Evolutionary conservation across 768 basidiomycete species (phyloP), one percentile per base, ranked within the genome.

Genomic region (Infundibulicybe gibba): DNA sequence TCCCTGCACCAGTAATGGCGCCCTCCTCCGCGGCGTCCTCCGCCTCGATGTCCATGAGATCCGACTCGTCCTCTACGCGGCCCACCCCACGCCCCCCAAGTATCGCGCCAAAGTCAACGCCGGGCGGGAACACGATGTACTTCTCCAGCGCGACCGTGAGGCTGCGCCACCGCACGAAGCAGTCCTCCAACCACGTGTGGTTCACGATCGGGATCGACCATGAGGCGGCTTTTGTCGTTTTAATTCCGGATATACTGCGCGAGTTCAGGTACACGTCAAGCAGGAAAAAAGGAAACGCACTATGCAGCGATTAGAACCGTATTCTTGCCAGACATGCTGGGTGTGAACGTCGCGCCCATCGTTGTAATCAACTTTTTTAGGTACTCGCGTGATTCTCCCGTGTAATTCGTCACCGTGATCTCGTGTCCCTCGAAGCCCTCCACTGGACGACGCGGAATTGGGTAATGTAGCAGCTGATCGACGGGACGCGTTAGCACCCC

Each of bases 141-240:
- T 83, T 84, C 42, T 81, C 79, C 14, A 73, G 63, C 1, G 77
- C 83, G 11, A 79, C 75, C 0, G 84, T 83, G 48, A 89, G 68
- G 31, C 76, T 73, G 40, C 77, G 76, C 93, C 94, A 97, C 43
- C 81, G 74, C 16, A 81, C 65, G 58, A 94, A 88, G 60, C 90
- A 94, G 51, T 94, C 90, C 58, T 97, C 94, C 3, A 97, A 72
- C 91, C 92, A 97, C 0, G 77, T 75, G 55, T 97, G 94, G 54
- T 93, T 95, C 10, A 94, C 86, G 48, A 94, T 72, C 0, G 91
- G 85, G 50, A 94, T 87, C 0, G 79, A 80, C 94, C 94, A 95
- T 0, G 79, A 69, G 6, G 72, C 69, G 0, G 92, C 90, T 56
- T 87, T 88, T 6, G 67, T 66, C 0, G 87, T 83, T 66, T 97